Evolutionary conservation across 768 basidiomycete species (phyloP).

Genomic region (Termitomyces sp.): DNA sequence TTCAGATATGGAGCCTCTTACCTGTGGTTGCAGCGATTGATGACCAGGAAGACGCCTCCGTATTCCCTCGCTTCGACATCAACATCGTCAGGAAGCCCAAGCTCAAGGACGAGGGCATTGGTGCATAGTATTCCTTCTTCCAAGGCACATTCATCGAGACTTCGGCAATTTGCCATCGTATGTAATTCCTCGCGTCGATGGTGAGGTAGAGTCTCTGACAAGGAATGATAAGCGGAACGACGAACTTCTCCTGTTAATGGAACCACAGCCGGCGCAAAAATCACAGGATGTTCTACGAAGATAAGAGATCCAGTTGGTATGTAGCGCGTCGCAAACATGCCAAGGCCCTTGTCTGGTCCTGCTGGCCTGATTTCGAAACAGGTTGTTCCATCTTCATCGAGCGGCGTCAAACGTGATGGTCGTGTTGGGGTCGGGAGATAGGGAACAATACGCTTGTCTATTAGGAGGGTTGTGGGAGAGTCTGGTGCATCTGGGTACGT

Average conservation of each 20-base stretch:
- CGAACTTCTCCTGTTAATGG: conserved; percentile 10
- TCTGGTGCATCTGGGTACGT: conserved; percentile 7
- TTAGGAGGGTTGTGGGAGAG: conserved; percentile 7
- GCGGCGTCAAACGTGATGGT: conserved; percentile 3
- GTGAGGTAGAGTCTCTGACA: conserved; percentile 16
- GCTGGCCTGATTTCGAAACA: conserved; percentile 17
- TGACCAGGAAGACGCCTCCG: conserved; percentile 36
- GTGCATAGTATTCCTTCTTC: conserved; percentile 41
- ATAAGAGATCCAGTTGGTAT: conserved; percentile 20
- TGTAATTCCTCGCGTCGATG: conserved; percentile 16
- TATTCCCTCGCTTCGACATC: conserved; percentile 24
- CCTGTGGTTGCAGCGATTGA: conserved; percentile 43
- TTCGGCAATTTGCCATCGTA: conserved; percentile 20
- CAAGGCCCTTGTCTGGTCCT: conserved; percentile 20
- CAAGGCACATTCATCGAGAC: conserved; percentile 24
- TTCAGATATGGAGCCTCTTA: conserved; percentile 8
- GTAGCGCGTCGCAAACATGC: conserved; percentile 22
- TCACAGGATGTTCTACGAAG: conserved; percentile 22
- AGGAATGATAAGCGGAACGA: conserved; percentile 16
- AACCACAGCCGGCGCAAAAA: conserved; percentile 18
- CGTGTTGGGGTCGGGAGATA: conserved; percentile 5
- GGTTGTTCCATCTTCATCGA: conserved; percentile 7
- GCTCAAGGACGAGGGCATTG: conserved; percentile 34
- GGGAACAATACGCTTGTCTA: conserved; percentile 10
- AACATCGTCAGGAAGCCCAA: conserved; percentile 22